Evolutionary conservation across 805 yeast species (phyloP), one percentile per base, ranked within the genome.

Genomic region (Kodamaea kaohsiungensis): DNA sequence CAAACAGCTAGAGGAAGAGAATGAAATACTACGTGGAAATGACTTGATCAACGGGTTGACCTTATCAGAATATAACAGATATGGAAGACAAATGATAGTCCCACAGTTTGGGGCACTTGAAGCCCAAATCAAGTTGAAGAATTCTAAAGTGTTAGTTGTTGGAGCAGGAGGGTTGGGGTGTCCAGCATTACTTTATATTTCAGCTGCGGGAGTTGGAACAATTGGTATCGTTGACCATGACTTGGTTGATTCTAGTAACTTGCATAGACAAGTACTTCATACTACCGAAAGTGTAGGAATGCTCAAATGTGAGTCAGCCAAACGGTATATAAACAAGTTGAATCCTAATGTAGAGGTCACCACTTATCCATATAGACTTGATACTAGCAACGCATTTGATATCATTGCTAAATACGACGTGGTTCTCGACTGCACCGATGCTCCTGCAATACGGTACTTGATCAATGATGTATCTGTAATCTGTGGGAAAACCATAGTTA

Each of bases 131-230:
- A 73, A 70, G 43, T 69, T 95, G 47, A 86, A 85, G 58, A 59
- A 68, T 0, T 55, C 93, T 1, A 81, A 75, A 50, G 81, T 92
- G 0, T 69, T 93, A 22, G 92, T 95, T 0, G 79, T 95, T 7
- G 99, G 99, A 1, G 98, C 98, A 0, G 99, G 99, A 9, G 99
- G 99, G 0, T 76, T 95, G 6, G 98, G 99, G 0, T 87, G 96
- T 60, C 98, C 99, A 0, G 96, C 96, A 0, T 68, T 93, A 48
- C 77, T 89, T 43, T 95, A 95, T 65, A 70, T 95, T 1, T 85
- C 86, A 0, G 97, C 96, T 0, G 88, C 96, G 0, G 99, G 99
- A 3, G 73, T 93, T 2, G 98, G 96, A 0, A 68, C 72, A 1
- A 76, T 95, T 18, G 97, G 97, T 2, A 88, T 95, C 13, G 87